A percentile compares a stretch with the other conserved stretches of the same genome.
phyloP scores from a whole-genome alignment of 192 early-diverging fungal species.

The Linnemannia elongata region DNA sequence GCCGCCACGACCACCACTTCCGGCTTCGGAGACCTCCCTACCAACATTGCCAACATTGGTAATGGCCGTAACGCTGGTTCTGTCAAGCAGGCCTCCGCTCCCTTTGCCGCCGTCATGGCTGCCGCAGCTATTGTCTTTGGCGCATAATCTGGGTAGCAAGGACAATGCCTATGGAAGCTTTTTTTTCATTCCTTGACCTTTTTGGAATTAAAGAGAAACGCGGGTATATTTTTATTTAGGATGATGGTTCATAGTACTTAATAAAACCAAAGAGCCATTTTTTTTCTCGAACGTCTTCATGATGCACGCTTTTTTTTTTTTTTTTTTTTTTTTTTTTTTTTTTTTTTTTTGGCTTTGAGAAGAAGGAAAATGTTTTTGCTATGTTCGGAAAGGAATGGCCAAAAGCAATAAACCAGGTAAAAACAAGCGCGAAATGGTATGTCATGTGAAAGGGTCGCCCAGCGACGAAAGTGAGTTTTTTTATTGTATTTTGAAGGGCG shows the following conservation, averaged over 20 bases:
- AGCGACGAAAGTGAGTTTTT: constrained; percentile 3
- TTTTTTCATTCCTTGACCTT: neutral
- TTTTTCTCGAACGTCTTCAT: too few species aligned
- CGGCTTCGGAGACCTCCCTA: neutral
- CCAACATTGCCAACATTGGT: neutral
- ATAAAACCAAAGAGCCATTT: too few species aligned
- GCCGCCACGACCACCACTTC: neutral
- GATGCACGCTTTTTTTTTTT: too few species aligned
- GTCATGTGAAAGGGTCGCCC: neutral
- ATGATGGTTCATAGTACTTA: too few species aligned
- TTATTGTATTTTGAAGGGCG: constrained; percentile 1
- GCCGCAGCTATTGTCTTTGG: neutral
- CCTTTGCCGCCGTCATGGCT: neutral
- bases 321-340: too few species aligned
- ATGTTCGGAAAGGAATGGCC: too few species aligned
- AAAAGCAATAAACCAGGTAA: neutral
- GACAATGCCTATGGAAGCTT: neutral
- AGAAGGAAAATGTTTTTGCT: too few species aligned
- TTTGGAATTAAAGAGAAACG: neutral
- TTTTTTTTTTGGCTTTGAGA: too few species aligned
- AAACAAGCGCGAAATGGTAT: neutral
- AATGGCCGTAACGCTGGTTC: neutral
- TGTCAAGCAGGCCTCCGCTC: neutral
- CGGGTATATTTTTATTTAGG: too few species aligned
- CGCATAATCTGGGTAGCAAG: neutral